A percentile compares a stretch with the other conserved stretches of the same genome.
These are phyloP conservation scores for Ustilago xerochloae DNA, from an alignment of 1,284 basidiomycete species.

Conservation along the genomic window DNA sequence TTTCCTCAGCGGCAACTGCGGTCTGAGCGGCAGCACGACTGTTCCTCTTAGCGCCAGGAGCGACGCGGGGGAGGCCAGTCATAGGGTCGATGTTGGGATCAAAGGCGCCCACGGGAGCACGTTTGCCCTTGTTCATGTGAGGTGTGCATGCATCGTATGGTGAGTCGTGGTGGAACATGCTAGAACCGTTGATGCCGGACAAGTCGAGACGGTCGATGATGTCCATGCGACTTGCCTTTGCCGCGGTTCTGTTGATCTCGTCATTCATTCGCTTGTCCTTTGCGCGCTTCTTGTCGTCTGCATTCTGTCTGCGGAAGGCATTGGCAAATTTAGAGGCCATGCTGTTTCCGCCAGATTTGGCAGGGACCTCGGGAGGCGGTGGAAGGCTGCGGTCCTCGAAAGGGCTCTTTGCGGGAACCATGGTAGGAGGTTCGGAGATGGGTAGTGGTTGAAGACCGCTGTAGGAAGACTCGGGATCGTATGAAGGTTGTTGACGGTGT, in stretches of 20 bases:
- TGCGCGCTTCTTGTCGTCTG: conserved; percentile 53
- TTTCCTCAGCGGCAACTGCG: conserved; percentile 7
- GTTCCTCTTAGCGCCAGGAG: conserved; percentile 19
- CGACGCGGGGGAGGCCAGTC: conserved; percentile 51
- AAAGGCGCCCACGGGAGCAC: conserved; percentile 64
- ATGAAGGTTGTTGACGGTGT: conserved; percentile 27
- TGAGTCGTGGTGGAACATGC: conserved; percentile 67
- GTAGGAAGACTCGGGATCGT: conserved; percentile 40
- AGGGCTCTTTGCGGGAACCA: conserved; percentile 50
- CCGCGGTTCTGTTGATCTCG: conserved; percentile 43
- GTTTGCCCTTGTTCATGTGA: conserved; percentile 57
- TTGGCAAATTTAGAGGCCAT: conserved; percentile 56
- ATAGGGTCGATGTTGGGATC: conserved; percentile 63
- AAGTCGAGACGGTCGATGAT: conserved; percentile 66
- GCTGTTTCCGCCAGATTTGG: conserved; percentile 23
- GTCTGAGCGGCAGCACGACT: background rate
- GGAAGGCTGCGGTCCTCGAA: conserved; percentile 50
- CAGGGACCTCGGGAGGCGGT: conserved; percentile 32
- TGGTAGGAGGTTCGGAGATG: conserved; percentile 33
- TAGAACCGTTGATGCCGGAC: conserved; percentile 60
- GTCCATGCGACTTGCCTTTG: conserved; percentile 57
- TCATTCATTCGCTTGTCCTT: conserved; percentile 52
- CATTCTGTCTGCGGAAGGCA: conserved; percentile 53
- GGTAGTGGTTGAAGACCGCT: conserved; percentile 42
- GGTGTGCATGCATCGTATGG: conserved; percentile 66